Base-by-base conservation (phyloP, 192 early-diverging fungal genomes). In the Linderina pennispora region DNA sequence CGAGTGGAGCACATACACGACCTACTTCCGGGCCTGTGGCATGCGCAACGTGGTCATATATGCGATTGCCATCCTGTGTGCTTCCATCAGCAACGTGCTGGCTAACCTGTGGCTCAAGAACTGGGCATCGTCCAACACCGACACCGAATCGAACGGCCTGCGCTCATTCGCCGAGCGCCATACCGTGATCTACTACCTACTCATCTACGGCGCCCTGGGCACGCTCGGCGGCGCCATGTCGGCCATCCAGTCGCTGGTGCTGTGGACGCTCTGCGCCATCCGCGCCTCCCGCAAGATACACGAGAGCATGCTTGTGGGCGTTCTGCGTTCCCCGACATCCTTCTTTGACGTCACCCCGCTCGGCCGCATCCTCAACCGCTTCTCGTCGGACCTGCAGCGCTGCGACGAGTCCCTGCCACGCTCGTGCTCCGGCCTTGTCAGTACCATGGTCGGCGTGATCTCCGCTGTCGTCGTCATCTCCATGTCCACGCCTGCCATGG, bases 221-320 rank as follows among this genome's bases (percentile, higher is more conserved):
- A 48, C 91, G 25, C 43, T 81, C 2, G 89, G 83, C 35, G 76
- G 86, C 4, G 37, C 83, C 13, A 74, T 84, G 53, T 76, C 84
- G 21, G 75, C 90, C 36, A 71, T 87, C 34, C 90, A 94, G 63
- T 78, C 82, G 9, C 66, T 94, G 35, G 66, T 88, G 45, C 81
- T 89, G 21, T 94, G 89, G 85, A 81, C 92, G 6, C 75, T 62
- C 21, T 95, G 92, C 58, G 89, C 83, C 18, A 89, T 94, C 57
- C 74, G 81, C 8, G 73, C 65, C 0, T 75, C 73, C 13, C 41
- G 46, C 0, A 61, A 48, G 2, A 69, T 88, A 28, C 91, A 92
- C 41, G 52, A 74, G 4, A 48, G 79, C 13, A 88, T 97, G 85
- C 73, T 94, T 34, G 48, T 79, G 16, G 81, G 77, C 40, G 77